A percentile compares a stretch with the other conserved stretches of the same genome.
Evolutionary conservation across 352 stramenopile species (phyloP).

Genomic region (Phytopythium boreale): DNA sequence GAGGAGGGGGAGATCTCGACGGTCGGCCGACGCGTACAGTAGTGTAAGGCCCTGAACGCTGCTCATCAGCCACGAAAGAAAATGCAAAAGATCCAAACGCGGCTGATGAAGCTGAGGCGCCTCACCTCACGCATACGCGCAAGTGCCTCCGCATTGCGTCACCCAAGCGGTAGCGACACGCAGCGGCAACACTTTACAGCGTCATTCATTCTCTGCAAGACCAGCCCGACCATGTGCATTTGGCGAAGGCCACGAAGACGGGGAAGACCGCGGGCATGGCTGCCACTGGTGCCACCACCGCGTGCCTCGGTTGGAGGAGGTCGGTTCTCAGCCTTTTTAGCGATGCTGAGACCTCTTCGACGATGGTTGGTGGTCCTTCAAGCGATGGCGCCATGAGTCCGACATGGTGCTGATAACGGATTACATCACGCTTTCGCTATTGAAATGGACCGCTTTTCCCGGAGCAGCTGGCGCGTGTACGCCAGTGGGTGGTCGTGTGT

Average conservation of each 20-base stretch:
- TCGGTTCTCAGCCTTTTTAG: not conserved
- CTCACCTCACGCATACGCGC: too few relatives aligned
- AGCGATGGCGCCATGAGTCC: not conserved
- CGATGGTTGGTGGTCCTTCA: not conserved
- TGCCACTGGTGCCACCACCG: not conserved
- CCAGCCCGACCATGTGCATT: not conserved
- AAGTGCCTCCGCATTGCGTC: not conserved
- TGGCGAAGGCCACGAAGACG: not conserved
- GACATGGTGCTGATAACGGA: not conserved
- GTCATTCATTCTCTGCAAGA: not conserved
- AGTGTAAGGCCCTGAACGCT: too few relatives aligned
- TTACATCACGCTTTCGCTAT: not conserved
- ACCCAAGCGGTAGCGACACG: not conserved
- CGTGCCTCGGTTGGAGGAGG: not conserved
- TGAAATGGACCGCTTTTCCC: not conserved
- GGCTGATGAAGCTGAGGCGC: too few relatives aligned
- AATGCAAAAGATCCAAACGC: not conserved
- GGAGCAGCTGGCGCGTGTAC: not conserved
- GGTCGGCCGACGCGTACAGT: too few relatives aligned
- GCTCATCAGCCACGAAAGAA: not conserved
- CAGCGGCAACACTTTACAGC: not conserved
- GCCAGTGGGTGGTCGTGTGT: not conserved
- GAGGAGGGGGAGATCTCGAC: too few relatives aligned
- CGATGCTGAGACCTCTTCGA: too few relatives aligned
- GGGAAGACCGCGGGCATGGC: not conserved